Percentiles rank a stretch among this genome's conserved stretches.
phyloP scores from a whole-genome alignment of 108 stramenopile species.

The Nitzschia putrida region DNA sequence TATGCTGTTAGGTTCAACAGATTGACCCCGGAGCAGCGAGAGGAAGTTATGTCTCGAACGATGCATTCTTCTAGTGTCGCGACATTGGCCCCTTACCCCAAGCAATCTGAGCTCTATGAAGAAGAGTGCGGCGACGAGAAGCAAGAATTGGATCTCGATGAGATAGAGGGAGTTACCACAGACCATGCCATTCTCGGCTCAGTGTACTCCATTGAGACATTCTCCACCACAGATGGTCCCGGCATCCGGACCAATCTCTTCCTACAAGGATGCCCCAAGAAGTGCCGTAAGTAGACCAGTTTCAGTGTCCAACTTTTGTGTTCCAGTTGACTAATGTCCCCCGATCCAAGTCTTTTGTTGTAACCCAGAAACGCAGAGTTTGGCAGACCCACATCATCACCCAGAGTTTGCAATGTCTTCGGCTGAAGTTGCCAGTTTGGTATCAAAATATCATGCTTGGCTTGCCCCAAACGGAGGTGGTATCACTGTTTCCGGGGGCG shows the following conservation, averaged over 20 bases:
- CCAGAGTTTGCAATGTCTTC: slow-evolving; percentile 60
- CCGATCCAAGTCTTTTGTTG: slow-evolving; percentile 41
- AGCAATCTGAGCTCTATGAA: neutral
- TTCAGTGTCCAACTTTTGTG: neutral
- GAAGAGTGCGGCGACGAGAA: neutral
- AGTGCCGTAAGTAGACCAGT: slow-evolving; percentile 28
- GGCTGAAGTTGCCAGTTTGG: slow-evolving; percentile 38
- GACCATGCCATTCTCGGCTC: slow-evolving; percentile 28
- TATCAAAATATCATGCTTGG: slow-evolving; percentile 52
- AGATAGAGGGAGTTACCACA: slow-evolving; percentile 25
- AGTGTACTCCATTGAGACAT: slow-evolving; percentile 50
- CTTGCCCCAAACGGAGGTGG: slow-evolving; percentile 56
- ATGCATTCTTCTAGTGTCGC: slow-evolving; percentile 43
- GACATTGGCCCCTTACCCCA: slow-evolving; percentile 17
- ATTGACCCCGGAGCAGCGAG: slow-evolving; percentile 67
- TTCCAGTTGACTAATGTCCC: neutral
- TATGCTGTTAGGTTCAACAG: slow-evolving; percentile 71
- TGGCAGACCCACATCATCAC: slow-evolving; percentile 45
- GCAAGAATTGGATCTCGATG: slow-evolving; percentile 15
- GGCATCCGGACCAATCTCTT: slow-evolving; percentile 56
- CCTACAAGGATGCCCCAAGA: slow-evolving; percentile 68
- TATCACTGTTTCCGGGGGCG: slow-evolving; percentile 64
- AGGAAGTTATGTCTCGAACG: slow-evolving; percentile 62
- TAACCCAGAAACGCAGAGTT: slow-evolving; percentile 64
- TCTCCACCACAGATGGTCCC: slow-evolving; percentile 53